phyloP scores from a whole-genome alignment of 2,329 filamentous ascomycete species.

The Phialophora expanda region DNA sequence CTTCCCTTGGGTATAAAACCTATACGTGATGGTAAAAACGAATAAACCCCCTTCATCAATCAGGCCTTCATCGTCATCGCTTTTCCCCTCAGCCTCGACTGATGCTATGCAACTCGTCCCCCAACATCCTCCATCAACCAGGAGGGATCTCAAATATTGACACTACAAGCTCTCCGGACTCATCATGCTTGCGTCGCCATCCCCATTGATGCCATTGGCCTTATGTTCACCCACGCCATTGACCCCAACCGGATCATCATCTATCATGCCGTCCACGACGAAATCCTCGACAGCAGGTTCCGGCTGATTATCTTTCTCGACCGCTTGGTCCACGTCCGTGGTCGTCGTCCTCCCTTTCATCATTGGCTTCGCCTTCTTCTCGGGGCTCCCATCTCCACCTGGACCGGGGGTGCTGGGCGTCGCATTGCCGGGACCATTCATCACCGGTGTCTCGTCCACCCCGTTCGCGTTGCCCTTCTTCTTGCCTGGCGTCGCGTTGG shows the following conservation, averaged over 20 bases:
- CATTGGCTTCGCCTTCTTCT: constrained; percentile 31
- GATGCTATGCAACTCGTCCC: neutral
- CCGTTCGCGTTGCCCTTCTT: constrained; percentile 37
- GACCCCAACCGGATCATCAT: constrained; percentile 15
- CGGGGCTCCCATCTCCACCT: constrained; percentile 34
- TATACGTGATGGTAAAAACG: neutral
- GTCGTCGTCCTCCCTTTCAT: constrained; percentile 47
- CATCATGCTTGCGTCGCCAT: constrained; percentile 75
- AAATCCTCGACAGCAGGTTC: constrained; percentile 35
- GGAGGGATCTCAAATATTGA: neutral
- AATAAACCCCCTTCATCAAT: neutral
- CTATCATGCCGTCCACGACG: constrained; percentile 28
- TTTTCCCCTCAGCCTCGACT: neutral
- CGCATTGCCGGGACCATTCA: constrained; percentile 31
- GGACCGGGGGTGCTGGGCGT: constrained; percentile 30
- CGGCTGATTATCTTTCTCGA: neutral
- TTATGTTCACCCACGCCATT: constrained; percentile 41
- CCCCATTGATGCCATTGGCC: constrained; percentile 43
- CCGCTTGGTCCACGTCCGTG: constrained; percentile 40
- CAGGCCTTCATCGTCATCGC: neutral
- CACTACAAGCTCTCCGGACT: constrained; percentile 70
- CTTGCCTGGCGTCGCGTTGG: constrained; percentile 27
- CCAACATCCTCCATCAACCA: neutral
- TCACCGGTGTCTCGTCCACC: constrained; percentile 27
- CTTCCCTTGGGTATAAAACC: neutral